Percentiles rank a stretch among this genome's conserved stretches.
These are phyloP conservation scores for Aspergillus cejpii DNA, from an alignment of 2,329 filamentous ascomycete genomes.

Conservation along the genomic window DNA sequence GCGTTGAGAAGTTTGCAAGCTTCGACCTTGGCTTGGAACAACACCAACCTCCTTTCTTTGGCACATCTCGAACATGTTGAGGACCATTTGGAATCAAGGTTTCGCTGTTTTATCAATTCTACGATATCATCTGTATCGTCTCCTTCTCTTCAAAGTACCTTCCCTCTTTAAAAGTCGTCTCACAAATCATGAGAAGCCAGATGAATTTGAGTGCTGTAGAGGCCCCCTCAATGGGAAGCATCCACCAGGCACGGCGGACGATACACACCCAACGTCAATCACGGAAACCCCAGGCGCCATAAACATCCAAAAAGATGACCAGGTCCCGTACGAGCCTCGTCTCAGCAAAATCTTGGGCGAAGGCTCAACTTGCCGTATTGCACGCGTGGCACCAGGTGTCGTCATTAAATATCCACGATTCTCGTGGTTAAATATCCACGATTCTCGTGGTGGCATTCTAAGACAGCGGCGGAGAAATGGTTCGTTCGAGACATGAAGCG, in stretches of 20 bases:
- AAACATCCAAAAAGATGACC: background rate
- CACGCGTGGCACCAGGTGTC: constrained; percentile 5
- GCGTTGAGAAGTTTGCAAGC: no score
- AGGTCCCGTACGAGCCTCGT: constrained; percentile 3
- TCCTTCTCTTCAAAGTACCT: background rate
- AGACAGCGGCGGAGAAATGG: background rate
- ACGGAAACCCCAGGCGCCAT: background rate
- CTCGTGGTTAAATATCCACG: constrained; percentile 10
- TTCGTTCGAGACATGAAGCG: constrained; percentile 6
- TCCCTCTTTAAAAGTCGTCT: background rate
- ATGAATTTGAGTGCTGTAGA: background rate
- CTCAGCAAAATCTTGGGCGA: constrained; percentile 3
- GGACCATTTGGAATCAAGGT: background rate
- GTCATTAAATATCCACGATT: constrained; percentile 10
- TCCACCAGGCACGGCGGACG: background rate
- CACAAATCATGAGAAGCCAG: background rate
- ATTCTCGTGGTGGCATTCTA: constrained; percentile 7
- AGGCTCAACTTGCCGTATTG: constrained; percentile 11
- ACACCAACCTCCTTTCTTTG: no score
- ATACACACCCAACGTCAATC: background rate
- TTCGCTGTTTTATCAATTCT: background rate
- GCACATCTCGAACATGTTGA: background rate
- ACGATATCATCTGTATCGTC: background rate
- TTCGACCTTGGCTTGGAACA: no score
- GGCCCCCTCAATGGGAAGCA: background rate